Evolutionary conservation across 176 grass and related monocot species (phyloP), one percentile per base, ranked within the genome.

Genomic region (Phoenix roebelenii): DNA sequence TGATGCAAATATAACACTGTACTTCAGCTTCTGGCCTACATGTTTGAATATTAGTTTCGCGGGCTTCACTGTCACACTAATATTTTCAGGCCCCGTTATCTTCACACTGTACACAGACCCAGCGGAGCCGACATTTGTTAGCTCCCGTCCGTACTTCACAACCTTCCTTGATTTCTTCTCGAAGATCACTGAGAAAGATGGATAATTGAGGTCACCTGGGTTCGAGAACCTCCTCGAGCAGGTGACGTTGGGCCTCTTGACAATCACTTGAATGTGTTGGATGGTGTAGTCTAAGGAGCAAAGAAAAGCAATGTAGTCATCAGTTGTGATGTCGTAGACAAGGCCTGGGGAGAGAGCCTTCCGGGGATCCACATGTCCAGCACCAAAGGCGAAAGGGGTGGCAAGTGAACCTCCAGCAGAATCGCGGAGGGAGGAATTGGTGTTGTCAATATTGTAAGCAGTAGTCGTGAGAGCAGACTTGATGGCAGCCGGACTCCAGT

Each of bases 401-500:
- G 93, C 87, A 29, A 70, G 68, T 22, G 74, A 80, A 7, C 84
- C 85, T 17, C 82, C 87, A 0, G 84, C 78, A 3, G 93, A 87
- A 19, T 98, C 93, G 22, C 72, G 52, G 18, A 98, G 70, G 18
- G 93, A 78, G 10, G 79, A 76, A n/a, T 90, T 85, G 50, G 84
- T 85, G 55, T 98, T 92, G 49, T 98, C 93, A 0, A 75, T 26
- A 3, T 66, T 80, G 76, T 92, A 92, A 16, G 93, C 74, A 1
- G 84, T 91, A 12, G 87, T 98, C 93, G 92, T 98, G 29, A 98
- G 81, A 0, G 93, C 93, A 57, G 87, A 98, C 66, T 88, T 98
- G 74, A 98, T 88, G 66, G 84, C 76, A 17, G 93, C 87, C 3
- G 87, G 93, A 55, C 87, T 98, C 93, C 93, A 98, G 50, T 76